phyloP scores from a whole-genome alignment of 331 rosid genomes.

The Ulmus americana region DNA sequence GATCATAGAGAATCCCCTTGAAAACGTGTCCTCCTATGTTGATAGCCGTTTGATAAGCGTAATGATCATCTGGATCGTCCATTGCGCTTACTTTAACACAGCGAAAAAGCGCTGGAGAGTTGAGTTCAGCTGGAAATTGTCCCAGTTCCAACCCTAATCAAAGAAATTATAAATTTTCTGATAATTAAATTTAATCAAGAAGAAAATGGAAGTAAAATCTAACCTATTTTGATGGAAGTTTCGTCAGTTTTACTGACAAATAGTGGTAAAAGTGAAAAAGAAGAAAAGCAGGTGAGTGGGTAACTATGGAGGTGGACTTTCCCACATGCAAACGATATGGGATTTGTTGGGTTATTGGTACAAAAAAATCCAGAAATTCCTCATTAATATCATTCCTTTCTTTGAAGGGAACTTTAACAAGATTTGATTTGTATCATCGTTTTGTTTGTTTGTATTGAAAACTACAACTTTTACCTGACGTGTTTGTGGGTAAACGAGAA shows the following conservation, averaged over 20 bases:
- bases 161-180: not conserved
- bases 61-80: constrained; percentile 75
- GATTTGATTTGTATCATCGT: not conserved
- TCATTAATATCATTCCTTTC: constrained; percentile 7
- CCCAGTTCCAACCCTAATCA: constrained; percentile 84
- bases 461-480: constrained; percentile 56
- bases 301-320: constrained; percentile 35
- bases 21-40: constrained; percentile 90
- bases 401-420: too few relatives aligned
- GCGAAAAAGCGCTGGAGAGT: constrained; percentile 79
- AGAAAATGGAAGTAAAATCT: constrained; percentile 7
- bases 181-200: not conserved
- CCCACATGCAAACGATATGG: constrained; percentile 39
- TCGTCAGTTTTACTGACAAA: constrained; percentile 57
- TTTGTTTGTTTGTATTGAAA: constrained; percentile 17
- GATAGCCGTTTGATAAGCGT: constrained; percentile 87
- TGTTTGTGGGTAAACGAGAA: constrained; percentile 56
- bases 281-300: constrained; percentile 28
- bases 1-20: constrained; percentile 92
- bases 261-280: constrained; percentile 28
- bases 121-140: constrained; percentile 73
- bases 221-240: constrained; percentile 24
- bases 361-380: constrained; percentile 15
- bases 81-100: constrained; percentile 82
- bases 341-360: constrained; percentile 21